Percentiles rank a stretch among this genome's conserved stretches.
Conservation (phyloP, 345 rosid species). For the Mallotus nudiflorus region DNA sequence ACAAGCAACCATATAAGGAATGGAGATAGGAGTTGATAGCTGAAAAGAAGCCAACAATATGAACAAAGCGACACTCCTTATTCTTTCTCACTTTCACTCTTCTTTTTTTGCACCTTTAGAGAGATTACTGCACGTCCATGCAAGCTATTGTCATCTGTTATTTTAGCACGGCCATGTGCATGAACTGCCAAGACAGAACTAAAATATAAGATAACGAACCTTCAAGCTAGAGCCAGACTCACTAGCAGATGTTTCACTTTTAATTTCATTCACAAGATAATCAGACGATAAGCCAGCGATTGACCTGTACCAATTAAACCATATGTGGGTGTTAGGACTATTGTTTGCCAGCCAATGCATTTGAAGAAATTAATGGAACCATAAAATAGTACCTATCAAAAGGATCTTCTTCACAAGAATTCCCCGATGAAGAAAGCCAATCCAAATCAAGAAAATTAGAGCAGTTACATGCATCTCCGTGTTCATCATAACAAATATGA, state of each 20-base stretch:
- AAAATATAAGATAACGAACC: constrained; percentile 38
- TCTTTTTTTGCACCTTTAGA: too few relatives aligned
- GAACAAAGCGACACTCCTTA: too few relatives aligned
- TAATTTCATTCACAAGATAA: constrained; percentile 42
- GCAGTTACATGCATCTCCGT: constrained; percentile 59
- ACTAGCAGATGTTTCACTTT: constrained; percentile 43
- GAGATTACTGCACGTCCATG: too few relatives aligned
- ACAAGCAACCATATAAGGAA: too few relatives aligned
- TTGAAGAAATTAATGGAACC: neutral
- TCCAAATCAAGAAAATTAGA: constrained; percentile 70
- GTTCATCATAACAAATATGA: constrained; percentile 46
- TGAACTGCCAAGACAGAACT: neutral
- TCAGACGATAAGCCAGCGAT: constrained; percentile 54
- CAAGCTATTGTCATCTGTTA: too few relatives aligned
- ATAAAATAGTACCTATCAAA: constrained; percentile 55
- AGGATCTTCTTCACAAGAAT: constrained; percentile 76
- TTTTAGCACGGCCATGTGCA: too few relatives aligned
- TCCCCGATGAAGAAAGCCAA: constrained; percentile 92
- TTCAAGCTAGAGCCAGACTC: constrained; percentile 45
- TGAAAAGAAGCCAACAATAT: too few relatives aligned
- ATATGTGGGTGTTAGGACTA: neutral
- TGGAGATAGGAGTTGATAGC: too few relatives aligned
- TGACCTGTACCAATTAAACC: constrained; percentile 47
- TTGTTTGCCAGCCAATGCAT: neutral
- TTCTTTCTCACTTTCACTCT: too few relatives aligned